phyloP scores from a whole-genome alignment of 495 filamentous ascomycete species.

The Viridothelium virens region DNA sequence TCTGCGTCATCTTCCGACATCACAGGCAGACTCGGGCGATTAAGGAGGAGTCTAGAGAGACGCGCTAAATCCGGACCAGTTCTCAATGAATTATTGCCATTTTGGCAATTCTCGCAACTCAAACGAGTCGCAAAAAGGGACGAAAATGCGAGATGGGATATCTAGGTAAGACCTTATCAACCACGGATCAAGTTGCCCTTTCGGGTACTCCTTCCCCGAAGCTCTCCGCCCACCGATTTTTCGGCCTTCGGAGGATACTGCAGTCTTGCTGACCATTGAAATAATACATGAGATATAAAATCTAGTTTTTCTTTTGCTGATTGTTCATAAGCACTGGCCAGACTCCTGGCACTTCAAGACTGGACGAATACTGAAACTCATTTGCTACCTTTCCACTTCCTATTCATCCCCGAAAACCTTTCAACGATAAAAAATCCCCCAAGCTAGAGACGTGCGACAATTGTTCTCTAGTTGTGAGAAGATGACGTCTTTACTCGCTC shows the following conservation, averaged over 20 bases:
- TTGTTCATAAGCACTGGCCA: too few relatives aligned
- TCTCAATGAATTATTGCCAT: background rate
- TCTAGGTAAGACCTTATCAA: background rate
- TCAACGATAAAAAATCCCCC: background rate
- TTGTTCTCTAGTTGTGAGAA: constrained; percentile 20
- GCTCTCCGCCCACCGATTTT: constrained; percentile 10
- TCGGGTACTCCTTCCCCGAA: constrained; percentile 43
- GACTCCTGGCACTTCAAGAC: too few relatives aligned
- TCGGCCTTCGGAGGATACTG: background rate
- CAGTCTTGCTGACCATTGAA: background rate
- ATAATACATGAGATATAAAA: background rate
- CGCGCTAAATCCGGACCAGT: background rate
- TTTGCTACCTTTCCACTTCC: too few relatives aligned
- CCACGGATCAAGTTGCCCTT: constrained; percentile 25
- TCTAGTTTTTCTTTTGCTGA: too few relatives aligned
- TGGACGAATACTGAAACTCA: too few relatives aligned
- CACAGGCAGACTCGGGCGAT: constrained; percentile 34
- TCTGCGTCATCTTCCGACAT: constrained; percentile 65
- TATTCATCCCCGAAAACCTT: too few relatives aligned
- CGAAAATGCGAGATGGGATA: background rate
- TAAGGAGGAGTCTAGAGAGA: too few relatives aligned
- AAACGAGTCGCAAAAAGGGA: background rate
- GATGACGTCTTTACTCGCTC: constrained; percentile 37
- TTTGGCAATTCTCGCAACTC: background rate
- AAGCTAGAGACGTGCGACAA: background rate